phyloP scores from a whole-genome alignment of 1,284 basidiomycete species.

The Fomitopsis pinicola region DNA sequence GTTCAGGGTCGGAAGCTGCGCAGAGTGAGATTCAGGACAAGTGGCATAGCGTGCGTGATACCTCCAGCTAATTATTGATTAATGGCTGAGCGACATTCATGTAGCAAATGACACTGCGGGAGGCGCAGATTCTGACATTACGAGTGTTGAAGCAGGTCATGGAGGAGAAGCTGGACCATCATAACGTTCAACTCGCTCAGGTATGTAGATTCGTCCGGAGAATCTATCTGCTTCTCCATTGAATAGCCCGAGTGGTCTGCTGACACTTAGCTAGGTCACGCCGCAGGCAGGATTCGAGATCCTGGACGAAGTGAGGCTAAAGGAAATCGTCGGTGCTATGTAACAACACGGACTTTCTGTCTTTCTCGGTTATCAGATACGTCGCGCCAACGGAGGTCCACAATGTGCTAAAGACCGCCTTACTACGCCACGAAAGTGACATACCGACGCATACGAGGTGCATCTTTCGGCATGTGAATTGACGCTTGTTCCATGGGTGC shows the following conservation, averaged over 20 bases:
- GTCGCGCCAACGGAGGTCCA: neutral
- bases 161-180: conserved; percentile 98
- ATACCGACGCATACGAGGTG: neutral
- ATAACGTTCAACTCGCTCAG: conserved; percentile 97
- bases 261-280: conserved; percentile 49
- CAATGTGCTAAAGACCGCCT: neutral
- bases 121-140: conserved; percentile 85
- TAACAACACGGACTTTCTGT: conserved; percentile 29
- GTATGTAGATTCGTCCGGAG: conserved; percentile 35
- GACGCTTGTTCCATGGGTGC: neutral
- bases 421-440: no score
- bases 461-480: neutral
- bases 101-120: conserved; percentile 89
- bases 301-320: conserved; percentile 70
- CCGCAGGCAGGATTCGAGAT: conserved; percentile 78
- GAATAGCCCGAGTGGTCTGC: neutral
- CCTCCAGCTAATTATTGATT: neutral
- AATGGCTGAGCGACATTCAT: neutral
- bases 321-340: conserved; percentile 80
- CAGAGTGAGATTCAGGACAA: conserved; percentile 97
- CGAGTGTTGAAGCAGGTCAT: conserved; percentile 98
- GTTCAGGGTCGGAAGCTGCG: conserved; percentile 96
- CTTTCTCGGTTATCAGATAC: neutral
- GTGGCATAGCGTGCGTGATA: conserved; percentile 80
- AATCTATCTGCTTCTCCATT: conserved; percentile 1